These are phyloP conservation scores for Suillus subluteus DNA, from an alignment of 768 basidiomycete species.

Conservation along the genomic window DNA sequence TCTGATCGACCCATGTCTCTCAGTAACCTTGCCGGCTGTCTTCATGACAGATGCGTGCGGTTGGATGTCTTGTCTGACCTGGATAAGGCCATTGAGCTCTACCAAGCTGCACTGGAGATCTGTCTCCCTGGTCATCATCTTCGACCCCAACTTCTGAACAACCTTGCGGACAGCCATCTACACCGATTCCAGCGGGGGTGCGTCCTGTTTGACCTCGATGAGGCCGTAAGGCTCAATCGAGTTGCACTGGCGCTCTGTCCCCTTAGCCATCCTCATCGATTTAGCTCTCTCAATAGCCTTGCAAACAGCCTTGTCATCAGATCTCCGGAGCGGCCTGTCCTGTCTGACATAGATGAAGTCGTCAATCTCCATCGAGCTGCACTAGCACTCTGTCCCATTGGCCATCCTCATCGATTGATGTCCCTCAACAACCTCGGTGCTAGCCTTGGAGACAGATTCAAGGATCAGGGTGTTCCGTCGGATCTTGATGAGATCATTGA, in stretches of 20 bases:
- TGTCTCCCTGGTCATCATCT: conserved; percentile 15
- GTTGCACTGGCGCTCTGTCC: conserved; percentile 26
- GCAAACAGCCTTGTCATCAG: conserved; percentile 20
- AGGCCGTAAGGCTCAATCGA: conserved; percentile 19
- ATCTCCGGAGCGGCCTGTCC: conserved; percentile 21
- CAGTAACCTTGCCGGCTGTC: conserved; percentile 17
- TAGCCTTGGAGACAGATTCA: conserved; percentile 26
- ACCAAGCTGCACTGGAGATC: conserved; percentile 10
- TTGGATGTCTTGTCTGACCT: conserved; percentile 16
- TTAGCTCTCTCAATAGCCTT: conserved; percentile 18
- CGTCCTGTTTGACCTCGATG: conserved; percentile 20
- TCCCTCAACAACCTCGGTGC: conserved; percentile 20
- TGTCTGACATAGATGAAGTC: conserved; percentile 29
- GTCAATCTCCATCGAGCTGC: conserved; percentile 26
- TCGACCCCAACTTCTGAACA: conserved; percentile 15
- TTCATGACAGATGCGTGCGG: conserved; percentile 13
- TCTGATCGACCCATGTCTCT: conserved; percentile 16
- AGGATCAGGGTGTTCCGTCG: conserved; percentile 23
- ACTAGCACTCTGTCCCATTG: conserved; percentile 23
- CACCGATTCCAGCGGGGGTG: conserved; percentile 13
- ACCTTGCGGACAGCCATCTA: conserved; percentile 17
- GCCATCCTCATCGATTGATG: conserved; percentile 19
- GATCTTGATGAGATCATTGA: conserved; percentile 28
- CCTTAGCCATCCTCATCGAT: conserved; percentile 19
- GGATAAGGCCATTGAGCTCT: conserved; percentile 12